Conservation (phyloP, 306 rosid species). For the Malus asiatica region DNA sequence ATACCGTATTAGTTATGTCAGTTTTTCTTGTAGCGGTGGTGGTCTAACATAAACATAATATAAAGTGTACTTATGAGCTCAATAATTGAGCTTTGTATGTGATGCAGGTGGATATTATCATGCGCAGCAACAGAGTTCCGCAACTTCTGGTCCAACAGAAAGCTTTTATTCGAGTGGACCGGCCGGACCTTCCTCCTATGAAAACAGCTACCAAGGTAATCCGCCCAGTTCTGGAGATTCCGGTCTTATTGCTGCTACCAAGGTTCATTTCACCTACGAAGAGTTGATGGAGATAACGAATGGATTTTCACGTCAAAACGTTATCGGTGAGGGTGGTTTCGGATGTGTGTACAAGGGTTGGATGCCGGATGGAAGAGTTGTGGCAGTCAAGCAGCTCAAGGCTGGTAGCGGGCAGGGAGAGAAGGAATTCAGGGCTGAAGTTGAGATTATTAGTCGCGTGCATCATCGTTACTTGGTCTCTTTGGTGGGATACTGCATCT, state of each 20-base stretch:
- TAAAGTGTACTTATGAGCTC: background rate
- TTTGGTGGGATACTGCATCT: constrained; percentile 73
- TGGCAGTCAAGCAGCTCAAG: constrained; percentile 79
- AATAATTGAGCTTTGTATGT: background rate
- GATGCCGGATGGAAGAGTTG: constrained; percentile 58
- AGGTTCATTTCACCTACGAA: constrained; percentile 54
- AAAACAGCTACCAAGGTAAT: constrained; percentile 22
- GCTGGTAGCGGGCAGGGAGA: constrained; percentile 96
- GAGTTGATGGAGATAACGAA: constrained; percentile 53
- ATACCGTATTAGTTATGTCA: no score
- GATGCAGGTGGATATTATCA: constrained; percentile 45
- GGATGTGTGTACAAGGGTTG: constrained; percentile 78
- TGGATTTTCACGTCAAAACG: constrained; percentile 55
- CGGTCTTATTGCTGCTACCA: constrained; percentile 20
- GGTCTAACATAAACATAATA: background rate
- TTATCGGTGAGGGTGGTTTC: constrained; percentile 89
- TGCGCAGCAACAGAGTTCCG: constrained; percentile 30
- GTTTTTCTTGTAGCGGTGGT: no score
- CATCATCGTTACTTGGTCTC: constrained; percentile 91
- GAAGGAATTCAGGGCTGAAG: constrained; percentile 85
- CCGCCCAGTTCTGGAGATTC: constrained; percentile 31
- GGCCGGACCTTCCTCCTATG: constrained; percentile 11
- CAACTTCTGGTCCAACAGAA: constrained; percentile 28
- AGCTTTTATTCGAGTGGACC: constrained; percentile 25
- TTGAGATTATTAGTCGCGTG: constrained; percentile 75